Evolutionary conservation across 1,284 basidiomycete genomes (phyloP), one percentile per base, ranked within the genome.

Genomic region (Entoloma clypeatum): DNA sequence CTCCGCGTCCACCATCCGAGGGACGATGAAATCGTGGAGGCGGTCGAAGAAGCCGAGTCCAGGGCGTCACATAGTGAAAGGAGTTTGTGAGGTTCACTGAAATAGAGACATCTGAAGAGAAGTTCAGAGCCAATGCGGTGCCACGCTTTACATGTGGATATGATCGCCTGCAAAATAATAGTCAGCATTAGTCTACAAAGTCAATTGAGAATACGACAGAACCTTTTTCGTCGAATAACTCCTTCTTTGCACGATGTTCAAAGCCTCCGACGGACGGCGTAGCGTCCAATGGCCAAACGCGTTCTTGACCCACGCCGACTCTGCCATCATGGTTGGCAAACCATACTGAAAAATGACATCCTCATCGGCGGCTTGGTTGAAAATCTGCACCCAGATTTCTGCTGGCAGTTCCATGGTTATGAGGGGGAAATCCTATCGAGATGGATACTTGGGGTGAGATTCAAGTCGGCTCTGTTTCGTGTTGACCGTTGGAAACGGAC

Each of bases 201-300:
- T 37, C 21, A 22, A 25, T 31, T 25, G 14, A 18, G 19, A 21
- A 34, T 35, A 29, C 36, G 37, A 22, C n/a, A 34, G 11, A 34
- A 81, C 82, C 69, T 81, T 84, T 54, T 83, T 81, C 2, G 75
- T 80, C 4, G 65, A 60, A 51, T 82, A 83, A 42, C 74, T 78
- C 37, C 71, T 62, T 34, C 71, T 64, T 50, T 85, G 82, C 17
- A 75, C 62, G 16, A 69, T 56, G 41, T 74, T 73, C 42, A 79
- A 55, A 3, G 69, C 68, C 34, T 83, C 76, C 22, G 72, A 68
- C 2, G 83, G 78, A 0, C 74, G 68, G 21, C 79, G 64, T 14
- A 86, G 59, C 0, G 64, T 53, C 83, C 83, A 86, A 13, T 69
- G 61, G 2, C 62, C 60, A 30, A 61, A 60, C 6, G 68, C 48